phyloP scores from a whole-genome alignment of 2,329 filamentous ascomycete genomes.

The Nannizziopsis barbatae region DNA sequence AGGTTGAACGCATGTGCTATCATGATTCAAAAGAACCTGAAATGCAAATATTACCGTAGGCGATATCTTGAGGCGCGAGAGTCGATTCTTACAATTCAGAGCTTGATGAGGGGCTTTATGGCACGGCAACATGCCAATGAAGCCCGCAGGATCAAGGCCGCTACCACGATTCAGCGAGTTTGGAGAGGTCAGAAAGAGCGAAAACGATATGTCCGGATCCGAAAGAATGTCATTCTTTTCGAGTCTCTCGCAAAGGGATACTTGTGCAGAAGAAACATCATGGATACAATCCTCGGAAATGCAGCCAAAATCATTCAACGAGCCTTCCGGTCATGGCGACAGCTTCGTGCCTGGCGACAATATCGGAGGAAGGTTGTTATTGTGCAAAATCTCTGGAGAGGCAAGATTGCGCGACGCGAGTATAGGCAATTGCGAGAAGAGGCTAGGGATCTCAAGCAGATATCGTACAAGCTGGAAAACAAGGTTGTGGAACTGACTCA shows the following conservation, averaged over 20 bases:
- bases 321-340: constrained; percentile 70
- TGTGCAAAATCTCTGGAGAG: constrained; percentile 87
- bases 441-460: constrained; percentile 95
- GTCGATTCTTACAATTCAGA: constrained; percentile 69
- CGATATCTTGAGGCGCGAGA: constrained; percentile 79
- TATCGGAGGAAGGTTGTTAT: constrained; percentile 83
- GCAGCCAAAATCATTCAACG: constrained; percentile 84
- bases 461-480: constrained; percentile 98
- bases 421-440: constrained; percentile 93
- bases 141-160: constrained; percentile 69
- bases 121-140: constrained; percentile 70
- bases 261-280: constrained; percentile 77
- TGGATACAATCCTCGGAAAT: constrained; percentile 88
- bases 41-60: constrained; percentile 86
- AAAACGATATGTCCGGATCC: constrained; percentile 64
- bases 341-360: constrained; percentile 69
- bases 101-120: constrained; percentile 63
- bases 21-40: constrained; percentile 97
- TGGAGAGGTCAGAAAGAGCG: constrained; percentile 90
- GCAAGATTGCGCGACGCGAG: constrained; percentile 62
- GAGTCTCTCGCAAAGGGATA: constrained; percentile 88
- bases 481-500: constrained; percentile 98
- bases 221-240: constrained; percentile 74
- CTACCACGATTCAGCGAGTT: constrained; percentile 86
- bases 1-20: constrained; percentile 87